Conservation (phyloP, 345 rosid species). For the Firmiana major region DNA sequence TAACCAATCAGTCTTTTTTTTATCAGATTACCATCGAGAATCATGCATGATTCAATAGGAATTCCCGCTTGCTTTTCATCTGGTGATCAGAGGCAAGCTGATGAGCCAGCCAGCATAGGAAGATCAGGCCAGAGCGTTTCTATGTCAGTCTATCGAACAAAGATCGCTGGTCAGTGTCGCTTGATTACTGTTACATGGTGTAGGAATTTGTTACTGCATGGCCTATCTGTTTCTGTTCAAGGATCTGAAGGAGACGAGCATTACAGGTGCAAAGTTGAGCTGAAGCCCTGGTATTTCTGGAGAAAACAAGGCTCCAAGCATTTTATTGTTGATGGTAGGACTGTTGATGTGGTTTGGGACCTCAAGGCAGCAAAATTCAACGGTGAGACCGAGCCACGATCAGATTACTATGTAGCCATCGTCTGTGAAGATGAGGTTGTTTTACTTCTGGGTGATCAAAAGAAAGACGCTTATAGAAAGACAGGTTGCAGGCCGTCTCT, state of each 20-base stretch:
- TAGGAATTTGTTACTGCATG: conserved; percentile 44
- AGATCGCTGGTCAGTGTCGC: conserved; percentile 36
- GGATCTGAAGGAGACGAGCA: conserved; percentile 23
- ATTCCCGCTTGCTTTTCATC: conserved; percentile 48
- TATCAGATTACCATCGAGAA: neutral
- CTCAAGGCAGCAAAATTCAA: conserved; percentile 47
- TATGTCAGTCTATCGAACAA: conserved; percentile 40
- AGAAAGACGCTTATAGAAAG: conserved; percentile 41
- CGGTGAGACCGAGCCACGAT: conserved; percentile 47
- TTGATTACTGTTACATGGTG: conserved; percentile 52
- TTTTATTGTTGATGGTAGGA: conserved; percentile 34
- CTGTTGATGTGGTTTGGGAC: conserved; percentile 49
- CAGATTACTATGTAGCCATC: conserved; percentile 52
- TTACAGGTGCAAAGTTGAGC: conserved; percentile 38
- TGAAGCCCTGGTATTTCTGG: conserved; percentile 63
- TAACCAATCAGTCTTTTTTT: neutral
- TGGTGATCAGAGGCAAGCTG: conserved; percentile 24
- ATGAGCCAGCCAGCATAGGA: conserved; percentile 28
- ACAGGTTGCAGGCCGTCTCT: conserved; percentile 55
- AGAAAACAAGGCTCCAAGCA: conserved; percentile 54
- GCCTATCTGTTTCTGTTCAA: conserved; percentile 47
- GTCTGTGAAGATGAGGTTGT: conserved; percentile 54
- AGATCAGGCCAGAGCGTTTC: conserved; percentile 44
- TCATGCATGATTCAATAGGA: conserved; percentile 43
- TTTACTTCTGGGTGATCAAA: conserved; percentile 42